A percentile compares a stretch with the other conserved stretches of the same genome.
phyloP scores from a whole-genome alignment of 2,329 filamentous ascomycete genomes.

The Orbilia javanica region DNA sequence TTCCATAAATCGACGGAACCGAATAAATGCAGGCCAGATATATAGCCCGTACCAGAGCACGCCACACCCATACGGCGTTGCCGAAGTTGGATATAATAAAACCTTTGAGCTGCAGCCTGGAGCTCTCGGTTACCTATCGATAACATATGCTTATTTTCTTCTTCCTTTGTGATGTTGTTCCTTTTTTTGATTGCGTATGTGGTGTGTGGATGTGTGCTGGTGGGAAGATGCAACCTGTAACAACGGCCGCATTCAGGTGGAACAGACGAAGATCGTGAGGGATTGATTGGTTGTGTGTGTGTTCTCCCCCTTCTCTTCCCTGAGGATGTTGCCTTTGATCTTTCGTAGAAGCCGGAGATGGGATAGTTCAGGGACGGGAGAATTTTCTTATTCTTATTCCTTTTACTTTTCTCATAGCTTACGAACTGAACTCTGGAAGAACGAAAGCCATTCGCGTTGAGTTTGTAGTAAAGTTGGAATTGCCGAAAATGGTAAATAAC shows the following conservation, averaged over 20 bases:
- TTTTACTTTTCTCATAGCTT: background rate
- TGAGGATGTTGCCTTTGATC: background rate
- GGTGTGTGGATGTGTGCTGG: background rate
- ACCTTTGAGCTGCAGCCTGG: background rate
- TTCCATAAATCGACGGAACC: slow-evolving; percentile 22
- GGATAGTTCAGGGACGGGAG: slow-evolving; percentile 37
- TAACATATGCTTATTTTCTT: background rate
- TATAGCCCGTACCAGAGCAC: no score
- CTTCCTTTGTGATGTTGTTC: background rate
- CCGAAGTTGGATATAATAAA: background rate
- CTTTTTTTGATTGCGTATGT: background rate
- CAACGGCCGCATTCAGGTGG: slow-evolving; percentile 25
- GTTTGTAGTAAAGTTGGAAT: background rate
- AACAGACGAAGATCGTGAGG: slow-evolving; percentile 24
- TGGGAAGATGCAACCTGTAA: background rate
- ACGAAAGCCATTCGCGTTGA: no score
- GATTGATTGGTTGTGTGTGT: slow-evolving; percentile 1
- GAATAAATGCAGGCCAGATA: slow-evolving; percentile 8
- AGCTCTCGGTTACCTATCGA: slow-evolving; percentile 1
- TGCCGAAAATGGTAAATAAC: no score
- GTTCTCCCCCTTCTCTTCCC: background rate
- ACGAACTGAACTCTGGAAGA: background rate
- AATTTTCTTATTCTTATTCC: background rate
- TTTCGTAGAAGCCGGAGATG: slow-evolving; percentile 22
- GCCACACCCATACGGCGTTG: background rate